Evolutionary conservation across 2,329 filamentous ascomycete genomes (phyloP), one percentile per base, ranked within the genome.

Genomic region (Coniochaeta prunicola): DNA sequence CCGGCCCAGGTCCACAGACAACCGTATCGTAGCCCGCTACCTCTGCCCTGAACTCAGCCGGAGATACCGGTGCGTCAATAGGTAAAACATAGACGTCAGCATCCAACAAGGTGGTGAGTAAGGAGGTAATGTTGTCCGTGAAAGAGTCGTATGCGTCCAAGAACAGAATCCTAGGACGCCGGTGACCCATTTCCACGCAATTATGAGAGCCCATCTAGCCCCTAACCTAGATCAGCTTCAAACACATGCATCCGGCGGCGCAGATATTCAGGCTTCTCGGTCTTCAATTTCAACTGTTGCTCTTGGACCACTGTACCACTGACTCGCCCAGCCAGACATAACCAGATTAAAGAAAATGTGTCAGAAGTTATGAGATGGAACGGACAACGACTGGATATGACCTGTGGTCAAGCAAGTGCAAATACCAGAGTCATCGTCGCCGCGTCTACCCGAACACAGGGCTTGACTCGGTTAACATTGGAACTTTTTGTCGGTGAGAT

Each of bases 141-240:
- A 97, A 99, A 45, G 92, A 97, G 76, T 99, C 94, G 74, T 96
- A 96, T 62, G 93, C 92, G 72, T 97, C 94, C 65, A 99, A 80
- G 74, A 96, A 96, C 63, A 97, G 84, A 62, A 97, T 88, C 61
- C 77, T 58, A 12, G 57, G 62, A 19, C 59, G 58, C 4, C 10
- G 59, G 21, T 24, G 21, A 26, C 12, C 9, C 40, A 50, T 50
- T 26, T 50, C 45, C 26, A 50, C 21, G 40, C 15, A n/a, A n/a
- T n/a, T n/a, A n/a, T n/a, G 36, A n/a, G 36, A 38, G 36, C 17
- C 36, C 36, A n/a, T 38, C 33, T 36, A 36, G 17, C 36, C 15
- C 36, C 36, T 38, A 38, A 9, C 15, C 5, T n/a, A 15, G 17
- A 38, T 17, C 10, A 17, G 15, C 2, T 38, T n/a, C 36, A n/a